Evolutionary conservation across 2,329 filamentous ascomycete species (phyloP).

Genomic region (Chaetomium olivaceum): DNA sequence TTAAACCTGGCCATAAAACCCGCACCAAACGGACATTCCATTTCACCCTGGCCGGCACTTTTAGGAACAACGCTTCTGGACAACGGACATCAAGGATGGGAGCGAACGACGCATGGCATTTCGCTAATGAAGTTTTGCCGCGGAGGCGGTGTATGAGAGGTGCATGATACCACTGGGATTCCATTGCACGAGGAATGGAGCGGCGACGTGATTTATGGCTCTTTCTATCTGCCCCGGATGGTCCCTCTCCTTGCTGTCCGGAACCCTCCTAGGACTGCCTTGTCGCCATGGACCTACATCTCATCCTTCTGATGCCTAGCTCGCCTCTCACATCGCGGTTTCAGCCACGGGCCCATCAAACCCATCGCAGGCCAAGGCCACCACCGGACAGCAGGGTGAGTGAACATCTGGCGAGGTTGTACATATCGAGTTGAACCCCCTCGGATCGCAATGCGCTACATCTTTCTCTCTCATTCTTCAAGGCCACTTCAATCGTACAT

Average conservation of each 20-base stretch:
- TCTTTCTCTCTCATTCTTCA: slow-evolving; percentile 21
- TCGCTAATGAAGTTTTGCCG: slow-evolving; percentile 31
- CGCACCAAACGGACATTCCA: slow-evolving; percentile 11
- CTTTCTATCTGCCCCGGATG: slow-evolving; percentile 34
- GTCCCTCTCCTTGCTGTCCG: slow-evolving; percentile 45
- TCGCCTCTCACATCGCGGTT: slow-evolving; percentile 26
- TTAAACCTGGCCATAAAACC: slow-evolving; percentile 14
- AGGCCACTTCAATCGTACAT: slow-evolving; percentile 14
- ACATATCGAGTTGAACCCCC: slow-evolving; percentile 50
- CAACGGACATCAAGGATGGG: slow-evolving; percentile 14
- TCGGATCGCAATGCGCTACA: slow-evolving; percentile 38
- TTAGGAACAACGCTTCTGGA: slow-evolving; percentile 19
- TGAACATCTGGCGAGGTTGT: slow-evolving; percentile 47
- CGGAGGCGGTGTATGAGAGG: slow-evolving; percentile 15
- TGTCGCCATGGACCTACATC: slow-evolving; percentile 31
- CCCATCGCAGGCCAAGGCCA: slow-evolving; percentile 40
- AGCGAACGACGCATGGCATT: slow-evolving; percentile 18
- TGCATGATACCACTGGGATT: slow-evolving; percentile 32
- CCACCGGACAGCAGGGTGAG: slow-evolving; percentile 57
- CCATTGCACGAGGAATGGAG: slow-evolving; percentile 36
- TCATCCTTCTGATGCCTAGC: slow-evolving; percentile 16
- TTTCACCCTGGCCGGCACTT: neutral
- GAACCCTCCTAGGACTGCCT: slow-evolving; percentile 37
- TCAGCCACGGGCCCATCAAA: slow-evolving; percentile 31
- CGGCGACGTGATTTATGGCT: slow-evolving; percentile 23